Evolutionary conservation across 208 protist species (phyloP), one percentile per base, ranked within the genome.

Genomic region (Leishmania major): DNA sequence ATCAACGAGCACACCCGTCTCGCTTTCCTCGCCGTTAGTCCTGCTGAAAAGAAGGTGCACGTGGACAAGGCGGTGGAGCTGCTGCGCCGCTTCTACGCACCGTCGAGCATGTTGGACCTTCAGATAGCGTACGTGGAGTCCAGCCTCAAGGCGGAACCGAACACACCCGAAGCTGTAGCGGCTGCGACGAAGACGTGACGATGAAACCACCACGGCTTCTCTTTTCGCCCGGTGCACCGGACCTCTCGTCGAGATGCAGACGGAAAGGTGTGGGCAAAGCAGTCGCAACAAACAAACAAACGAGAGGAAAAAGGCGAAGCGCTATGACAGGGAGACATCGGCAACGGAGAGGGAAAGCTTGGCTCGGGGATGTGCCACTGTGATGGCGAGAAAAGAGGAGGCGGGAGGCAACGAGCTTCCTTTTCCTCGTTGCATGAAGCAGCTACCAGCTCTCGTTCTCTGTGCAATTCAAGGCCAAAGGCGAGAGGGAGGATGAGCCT

Each of bases 1-100:
- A 89, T 94, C 49, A 91, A 95, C 82, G 92, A 94, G 45, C 94
- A 94, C 87, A 94, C 92, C 57, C 90, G 93, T 43, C 83, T 97
- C 28, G 87, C 94, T 35, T 93, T 92, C 74, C 83, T 96, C 49
- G 84, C 85, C 10, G 72, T 59, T 3, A 64, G 88, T 17, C 10
- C 35, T 40, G 85, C 74, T n/a, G 89, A 97, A 19, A 77, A 87
- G 47, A 87, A 87, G 77, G 75, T 59, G 40, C 92, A 89, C 82
- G 88, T 85, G 59, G 80, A 86, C 49, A 91, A 91, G 79, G 91
- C 92, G 10, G 86, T 95, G 73, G 87, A 87, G 55, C 87, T 95
- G 74, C 79, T 97, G 51, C 64, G 76, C 13, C 85, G 87, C 55
- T 97, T 96, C 78, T 97, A 96, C 81, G 84, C 90, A 13, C 89